Evolutionary conservation across 2,329 filamentous ascomycete genomes (phyloP).

Genomic region (Fusarium chlamydosporum): DNA sequence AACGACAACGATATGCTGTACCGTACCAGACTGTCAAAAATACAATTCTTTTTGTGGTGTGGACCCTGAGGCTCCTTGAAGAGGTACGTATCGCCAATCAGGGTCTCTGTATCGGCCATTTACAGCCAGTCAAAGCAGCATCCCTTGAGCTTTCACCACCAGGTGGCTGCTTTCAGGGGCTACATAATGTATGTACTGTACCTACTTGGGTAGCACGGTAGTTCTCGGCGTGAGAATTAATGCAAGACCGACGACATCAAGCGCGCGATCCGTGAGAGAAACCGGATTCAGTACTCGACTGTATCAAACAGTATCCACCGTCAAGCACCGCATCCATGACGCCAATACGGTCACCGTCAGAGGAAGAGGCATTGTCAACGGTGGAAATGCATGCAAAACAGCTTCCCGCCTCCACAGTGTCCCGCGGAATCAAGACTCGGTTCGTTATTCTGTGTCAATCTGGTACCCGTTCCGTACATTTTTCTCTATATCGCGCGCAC

Average conservation of each 20-base stretch:
- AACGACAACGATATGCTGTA: constrained; percentile 40
- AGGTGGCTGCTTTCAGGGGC: constrained; percentile 14
- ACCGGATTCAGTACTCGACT: constrained; percentile 24
- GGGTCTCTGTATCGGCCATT: constrained; percentile 26
- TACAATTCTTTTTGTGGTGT: constrained; percentile 28
- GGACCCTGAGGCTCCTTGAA: constrained; percentile 50
- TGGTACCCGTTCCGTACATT: constrained; percentile 23
- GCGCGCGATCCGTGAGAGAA: constrained; percentile 33
- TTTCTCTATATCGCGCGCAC: constrained; percentile 21
- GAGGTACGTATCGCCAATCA: constrained; percentile 41
- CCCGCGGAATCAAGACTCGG: constrained; percentile 26
- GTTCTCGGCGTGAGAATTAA: constrained; percentile 30
- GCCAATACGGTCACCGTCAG: constrained; percentile 45
- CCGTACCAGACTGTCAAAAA: background rate
- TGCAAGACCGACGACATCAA: constrained; percentile 39
- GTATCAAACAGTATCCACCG: constrained; percentile 33
- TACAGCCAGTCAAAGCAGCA: constrained; percentile 35
- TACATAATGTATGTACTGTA: background rate
- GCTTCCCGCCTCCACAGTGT: constrained; percentile 14
- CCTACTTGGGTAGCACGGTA: constrained; percentile 1
- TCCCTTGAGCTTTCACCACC: constrained; percentile 14
- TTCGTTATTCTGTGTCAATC: constrained; percentile 30
- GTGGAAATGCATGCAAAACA: constrained; percentile 37
- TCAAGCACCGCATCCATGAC: constrained; percentile 38
- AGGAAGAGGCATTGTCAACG: constrained; percentile 35